Evolutionary conservation across 2,329 filamentous ascomycete genomes (phyloP).

Genomic region (Fusarium azukiicola): DNA sequence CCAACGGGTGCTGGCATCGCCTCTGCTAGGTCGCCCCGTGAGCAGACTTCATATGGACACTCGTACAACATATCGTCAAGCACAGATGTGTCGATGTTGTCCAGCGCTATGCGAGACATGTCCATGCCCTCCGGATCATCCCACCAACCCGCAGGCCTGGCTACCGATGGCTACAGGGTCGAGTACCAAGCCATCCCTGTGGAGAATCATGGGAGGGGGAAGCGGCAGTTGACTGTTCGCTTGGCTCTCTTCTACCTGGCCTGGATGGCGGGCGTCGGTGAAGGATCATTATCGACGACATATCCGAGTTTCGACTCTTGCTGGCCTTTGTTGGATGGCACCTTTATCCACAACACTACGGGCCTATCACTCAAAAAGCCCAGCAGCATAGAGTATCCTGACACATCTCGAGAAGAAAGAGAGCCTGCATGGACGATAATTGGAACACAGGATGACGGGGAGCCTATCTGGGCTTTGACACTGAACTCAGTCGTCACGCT

Average conservation of each 20-base stretch:
- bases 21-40: background rate
- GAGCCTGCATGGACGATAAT: background rate
- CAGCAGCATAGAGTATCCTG: background rate
- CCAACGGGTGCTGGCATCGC: constrained; percentile 1
- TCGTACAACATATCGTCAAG: background rate
- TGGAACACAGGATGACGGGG: background rate
- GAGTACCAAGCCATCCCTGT: constrained; percentile 4
- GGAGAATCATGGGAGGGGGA: constrained; percentile 8
- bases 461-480: background rate
- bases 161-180: background rate
- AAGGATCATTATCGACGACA: background rate
- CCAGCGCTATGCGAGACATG: background rate
- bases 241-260: constrained; percentile 12
- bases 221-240: background rate
- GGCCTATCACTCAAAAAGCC: background rate
- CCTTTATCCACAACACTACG: background rate
- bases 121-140: background rate
- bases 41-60: background rate
- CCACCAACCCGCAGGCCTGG: background rate
- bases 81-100: background rate
- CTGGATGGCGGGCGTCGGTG: background rate
- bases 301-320: constrained; percentile 13
- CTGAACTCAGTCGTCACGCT: background rate
- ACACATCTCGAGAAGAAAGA: background rate
- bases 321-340: background rate